A percentile compares a stretch with the other conserved stretches of the same genome.
Conservation (phyloP, 352 stramenopile species). For the Phytopythium ostracodes region DNA sequence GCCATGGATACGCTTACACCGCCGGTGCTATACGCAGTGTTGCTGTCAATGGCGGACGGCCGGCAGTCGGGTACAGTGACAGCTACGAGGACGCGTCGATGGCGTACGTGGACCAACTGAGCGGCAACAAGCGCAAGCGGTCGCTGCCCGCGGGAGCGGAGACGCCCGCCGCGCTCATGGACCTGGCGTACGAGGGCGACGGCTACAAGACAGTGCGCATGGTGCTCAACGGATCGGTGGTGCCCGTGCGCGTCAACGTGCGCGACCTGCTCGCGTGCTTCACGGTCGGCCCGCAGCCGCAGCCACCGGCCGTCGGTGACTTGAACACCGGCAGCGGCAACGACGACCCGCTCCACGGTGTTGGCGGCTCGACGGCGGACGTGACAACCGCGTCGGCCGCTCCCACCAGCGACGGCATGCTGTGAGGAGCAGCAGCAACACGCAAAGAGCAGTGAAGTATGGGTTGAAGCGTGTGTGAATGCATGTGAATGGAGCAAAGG, state of each 20-base stretch:
- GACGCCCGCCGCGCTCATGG: not conserved
- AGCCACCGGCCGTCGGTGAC: not conserved
- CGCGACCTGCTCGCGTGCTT: constrained; percentile 53
- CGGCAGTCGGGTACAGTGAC: not conserved
- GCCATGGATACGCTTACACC: not conserved
- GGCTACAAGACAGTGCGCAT: constrained; percentile 70
- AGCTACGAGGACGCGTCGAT: not conserved
- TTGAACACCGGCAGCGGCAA: not conserved
- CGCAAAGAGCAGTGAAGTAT: too few species aligned
- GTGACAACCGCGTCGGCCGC: not conserved
- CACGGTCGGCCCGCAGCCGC: constrained; percentile 17
- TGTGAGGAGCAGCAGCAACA: not conserved
- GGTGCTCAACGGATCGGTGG: constrained; percentile 63
- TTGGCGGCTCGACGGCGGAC: not conserved
- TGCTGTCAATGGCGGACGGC: not conserved
- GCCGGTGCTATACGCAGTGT: not conserved
- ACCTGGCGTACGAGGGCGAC: constrained; percentile 9
- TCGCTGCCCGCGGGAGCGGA: not conserved
- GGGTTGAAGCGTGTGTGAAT: too few species aligned
- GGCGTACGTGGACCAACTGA: not conserved
- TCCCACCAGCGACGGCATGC: not conserved
- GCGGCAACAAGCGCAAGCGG: constrained; percentile 8
- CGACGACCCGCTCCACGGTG: constrained; percentile 1
- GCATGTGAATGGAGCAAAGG: not conserved
- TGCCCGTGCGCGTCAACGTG: constrained; percentile 69